phyloP scores from a whole-genome alignment of 352 stramenopile species.

The Phytophthora aleatoria region DNA sequence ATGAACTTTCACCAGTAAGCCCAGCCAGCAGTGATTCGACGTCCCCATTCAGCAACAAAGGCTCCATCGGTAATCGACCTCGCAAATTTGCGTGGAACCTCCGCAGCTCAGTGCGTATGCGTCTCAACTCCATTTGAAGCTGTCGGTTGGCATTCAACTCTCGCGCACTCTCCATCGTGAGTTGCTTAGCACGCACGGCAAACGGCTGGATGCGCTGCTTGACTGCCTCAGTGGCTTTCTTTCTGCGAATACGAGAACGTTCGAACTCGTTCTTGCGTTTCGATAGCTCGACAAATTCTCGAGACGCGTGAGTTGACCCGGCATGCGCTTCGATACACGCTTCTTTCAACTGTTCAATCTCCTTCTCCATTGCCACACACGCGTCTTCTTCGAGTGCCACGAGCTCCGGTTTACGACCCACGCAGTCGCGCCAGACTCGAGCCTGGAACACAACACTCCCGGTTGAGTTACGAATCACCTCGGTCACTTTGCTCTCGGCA shows the following conservation, averaged over 20 bases:
- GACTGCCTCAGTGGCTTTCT: conserved; percentile 33
- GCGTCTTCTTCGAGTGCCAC: conserved; percentile 49
- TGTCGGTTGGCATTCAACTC: conserved; percentile 55
- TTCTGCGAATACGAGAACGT: conserved; percentile 26
- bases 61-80: conserved; percentile 55
- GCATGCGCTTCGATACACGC: conserved; percentile 52
- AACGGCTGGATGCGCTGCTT: conserved; percentile 70
- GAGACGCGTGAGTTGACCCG: conserved; percentile 38
- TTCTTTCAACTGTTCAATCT: conserved; percentile 53
- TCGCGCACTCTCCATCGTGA: conserved; percentile 58
- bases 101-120: conserved; percentile 39
- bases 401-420: conserved; percentile 53
- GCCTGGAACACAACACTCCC: conserved; percentile 66
- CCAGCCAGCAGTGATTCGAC: conserved; percentile 42
- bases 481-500: conserved; percentile 43
- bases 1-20: conserved; percentile 12
- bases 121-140: conserved; percentile 57
- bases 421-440: conserved; percentile 68
- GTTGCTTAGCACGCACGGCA: conserved; percentile 56
- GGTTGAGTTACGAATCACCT: conserved; percentile 37
- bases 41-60: conserved; percentile 56
- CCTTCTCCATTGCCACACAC: conserved; percentile 45
- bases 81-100: conserved; percentile 50
- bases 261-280: conserved; percentile 47
- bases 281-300: conserved; percentile 39